Evolutionary conservation across 2,329 filamentous ascomycete genomes (phyloP), one percentile per base, ranked within the genome.

Genomic region (Cryphonectria japonica): DNA sequence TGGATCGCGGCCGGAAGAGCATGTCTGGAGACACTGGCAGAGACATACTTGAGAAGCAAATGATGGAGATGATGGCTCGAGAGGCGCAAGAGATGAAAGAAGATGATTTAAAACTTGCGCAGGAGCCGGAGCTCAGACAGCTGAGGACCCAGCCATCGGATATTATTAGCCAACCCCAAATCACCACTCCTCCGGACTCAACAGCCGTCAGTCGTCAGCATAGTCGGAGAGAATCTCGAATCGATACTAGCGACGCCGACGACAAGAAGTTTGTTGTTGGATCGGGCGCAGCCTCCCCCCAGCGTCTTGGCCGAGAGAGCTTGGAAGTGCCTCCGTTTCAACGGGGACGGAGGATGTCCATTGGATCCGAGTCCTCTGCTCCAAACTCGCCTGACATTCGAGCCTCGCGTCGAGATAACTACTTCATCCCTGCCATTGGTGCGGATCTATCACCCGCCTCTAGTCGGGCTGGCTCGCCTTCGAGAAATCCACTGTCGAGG

Each of bases 361-460:
- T 83, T 50, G 85, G 84, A 41, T 79, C 82, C 72, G 85, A 83
- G 69, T 82, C 81, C 0, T 85, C 85, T 22, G 78, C 81, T 19
- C 84, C 85, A 13, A 79, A 85, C 41, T 90, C 88, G 0, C 88
- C 88, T 5, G 85, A 85, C 34, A 76, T 85, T n/a, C 85, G 82
- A 50, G 77, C 82, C 5, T 75, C 72, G 11, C 74, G 84, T 79
- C 78, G 85, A 72, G 80, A 88, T 76, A 75, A 82, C 75, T 80
- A 82, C 1, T 83, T 87, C 43, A 85, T 91, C 67, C 88, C 89
- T 4, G 86, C 85, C 16, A 87, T 91, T 72, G 86, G 87, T 32
- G 85, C 88, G 74, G 90, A 92, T 70, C 78, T 92, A 11, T 92
- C 91, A 3, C 87, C 90, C 1, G 83, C 85, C 3, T 84, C 84